Percentiles rank a stretch among this genome's conserved stretches.
phyloP scores from a whole-genome alignment of 768 basidiomycete genomes.

The Lactarius quietus region DNA sequence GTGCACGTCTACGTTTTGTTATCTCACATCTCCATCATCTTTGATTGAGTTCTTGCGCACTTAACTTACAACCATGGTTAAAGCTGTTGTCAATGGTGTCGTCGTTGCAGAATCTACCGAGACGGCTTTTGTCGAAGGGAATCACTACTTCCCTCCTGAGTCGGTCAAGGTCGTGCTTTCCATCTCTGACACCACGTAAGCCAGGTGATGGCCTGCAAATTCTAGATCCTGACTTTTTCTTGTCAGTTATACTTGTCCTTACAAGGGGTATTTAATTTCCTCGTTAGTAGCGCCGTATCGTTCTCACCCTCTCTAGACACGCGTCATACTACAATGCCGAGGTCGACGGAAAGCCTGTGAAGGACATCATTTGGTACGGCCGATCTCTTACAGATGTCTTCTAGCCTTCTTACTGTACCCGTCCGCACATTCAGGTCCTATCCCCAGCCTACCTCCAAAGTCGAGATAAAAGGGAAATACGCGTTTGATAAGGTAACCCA shows the following conservation, averaged over 20 bases:
- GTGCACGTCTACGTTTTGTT: not conserved
- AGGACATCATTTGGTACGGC: conserved; percentile 65
- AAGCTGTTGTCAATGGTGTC: conserved; percentile 47
- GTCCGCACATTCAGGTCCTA: conserved; percentile 54
- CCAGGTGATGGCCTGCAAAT: not conserved
- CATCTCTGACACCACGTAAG: conserved; percentile 51
- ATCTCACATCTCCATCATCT: not conserved
- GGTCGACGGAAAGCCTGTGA: conserved; percentile 45
- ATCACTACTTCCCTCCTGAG: conserved; percentile 69
- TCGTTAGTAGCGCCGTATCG: not conserved
- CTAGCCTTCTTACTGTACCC: not conserved
- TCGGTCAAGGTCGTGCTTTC: conserved; percentile 43
- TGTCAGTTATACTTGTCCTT: conserved; percentile 11
- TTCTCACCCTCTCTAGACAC: conserved; percentile 36
- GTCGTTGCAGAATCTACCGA: conserved; percentile 56
- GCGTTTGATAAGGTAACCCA: conserved; percentile 72
- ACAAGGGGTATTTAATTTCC: conserved; percentile 10
- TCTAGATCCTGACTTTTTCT: conserved; percentile 2
- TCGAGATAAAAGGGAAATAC: conserved; percentile 59
- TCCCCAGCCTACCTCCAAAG: conserved; percentile 53
- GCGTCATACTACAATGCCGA: conserved; percentile 64
- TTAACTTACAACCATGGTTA: conserved; percentile 37
- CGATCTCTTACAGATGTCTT: not conserved
- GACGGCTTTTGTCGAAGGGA: conserved; percentile 59
- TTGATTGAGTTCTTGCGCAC: not conserved